Evolutionary conservation across 352 stramenopile genomes (phyloP).

Genomic region (Plasmopara muralis): DNA sequence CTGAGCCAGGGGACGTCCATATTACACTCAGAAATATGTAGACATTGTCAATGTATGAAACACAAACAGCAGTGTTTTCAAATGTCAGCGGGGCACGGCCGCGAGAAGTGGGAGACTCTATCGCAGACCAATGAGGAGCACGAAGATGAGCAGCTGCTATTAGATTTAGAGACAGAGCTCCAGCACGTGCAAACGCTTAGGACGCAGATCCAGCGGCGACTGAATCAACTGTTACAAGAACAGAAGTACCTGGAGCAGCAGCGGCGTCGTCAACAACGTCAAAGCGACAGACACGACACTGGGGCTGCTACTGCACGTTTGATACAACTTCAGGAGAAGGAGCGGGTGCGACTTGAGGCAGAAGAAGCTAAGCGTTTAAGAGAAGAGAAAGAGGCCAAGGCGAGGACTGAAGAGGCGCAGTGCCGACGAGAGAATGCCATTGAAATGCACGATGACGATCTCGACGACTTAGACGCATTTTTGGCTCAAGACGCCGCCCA

Average conservation of each 20-base stretch:
- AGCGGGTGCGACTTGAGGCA: slow-evolving; percentile 27
- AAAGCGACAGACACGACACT: slow-evolving; percentile 25
- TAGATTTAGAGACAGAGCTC: slow-evolving; percentile 42
- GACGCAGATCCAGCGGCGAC: slow-evolving; percentile 27
- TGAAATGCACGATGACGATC: slow-evolving; percentile 33
- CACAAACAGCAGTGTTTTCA: slow-evolving; percentile 1
- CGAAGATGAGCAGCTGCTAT: slow-evolving; percentile 32
- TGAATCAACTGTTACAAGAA: slow-evolving; percentile 34
- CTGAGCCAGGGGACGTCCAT: slow-evolving; percentile 12
- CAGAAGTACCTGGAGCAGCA: slow-evolving; percentile 41
- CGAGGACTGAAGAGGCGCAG: slow-evolving; percentile 25
- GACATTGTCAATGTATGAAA: slow-evolving; percentile 3
- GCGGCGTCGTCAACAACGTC: slow-evolving; percentile 25
- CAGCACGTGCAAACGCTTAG: slow-evolving; percentile 42
- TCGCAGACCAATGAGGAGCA: slow-evolving; percentile 31
- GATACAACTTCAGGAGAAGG: slow-evolving; percentile 54
- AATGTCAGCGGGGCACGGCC: slow-evolving; percentile 3
- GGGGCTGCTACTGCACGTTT: slow-evolving; percentile 43
- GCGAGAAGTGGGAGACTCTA: slow-evolving; percentile 3
- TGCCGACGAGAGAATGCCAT: slow-evolving; percentile 35
- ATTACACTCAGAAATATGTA: neutral
- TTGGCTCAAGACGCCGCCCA: slow-evolving; percentile 43
- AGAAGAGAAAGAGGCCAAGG: slow-evolving; percentile 25
- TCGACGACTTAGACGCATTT: slow-evolving; percentile 61
- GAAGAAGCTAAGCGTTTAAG: slow-evolving; percentile 16